phyloP scores from a whole-genome alignment of 768 basidiomycete species.

The Boletus rubescentipes region DNA sequence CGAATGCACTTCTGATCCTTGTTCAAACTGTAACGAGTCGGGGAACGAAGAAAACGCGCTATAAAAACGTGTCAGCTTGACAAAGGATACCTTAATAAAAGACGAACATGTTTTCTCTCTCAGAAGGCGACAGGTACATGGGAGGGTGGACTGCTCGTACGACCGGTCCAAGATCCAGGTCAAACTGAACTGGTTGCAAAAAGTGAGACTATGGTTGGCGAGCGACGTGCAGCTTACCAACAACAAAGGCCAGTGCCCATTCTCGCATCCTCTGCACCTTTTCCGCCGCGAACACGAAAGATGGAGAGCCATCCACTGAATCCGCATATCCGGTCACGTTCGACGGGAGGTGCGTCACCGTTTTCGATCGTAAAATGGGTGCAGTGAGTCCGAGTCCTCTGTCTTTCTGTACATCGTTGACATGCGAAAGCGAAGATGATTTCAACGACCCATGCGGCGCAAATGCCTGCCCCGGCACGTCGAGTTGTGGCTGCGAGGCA shows the following conservation, averaged over 20 bases:
- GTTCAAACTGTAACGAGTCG: conserved; percentile 81
- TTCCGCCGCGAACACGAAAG: conserved; percentile 47
- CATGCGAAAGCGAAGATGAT: conserved; percentile 36
- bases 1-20: conserved; percentile 81
- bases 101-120: conserved; percentile 78
- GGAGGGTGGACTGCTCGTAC: conserved; percentile 70
- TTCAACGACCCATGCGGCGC: conserved; percentile 19
- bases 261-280: conserved; percentile 51
- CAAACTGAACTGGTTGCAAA: conserved; percentile 69
- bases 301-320: conserved; percentile 40
- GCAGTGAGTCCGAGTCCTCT: conserved; percentile 3
- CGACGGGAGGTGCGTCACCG: conserved; percentile 42
- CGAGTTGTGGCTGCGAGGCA: conserved; percentile 15
- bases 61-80: conserved; percentile 3
- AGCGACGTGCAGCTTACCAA: conserved; percentile 48
- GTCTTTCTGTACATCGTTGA: conserved; percentile 19
- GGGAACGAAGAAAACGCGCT: conserved; percentile 94
- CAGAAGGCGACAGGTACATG: conserved; percentile 58
- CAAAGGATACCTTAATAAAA: background rate
- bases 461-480: background rate
- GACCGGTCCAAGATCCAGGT: conserved; percentile 83
- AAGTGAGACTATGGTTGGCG: background rate
- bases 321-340: conserved; percentile 27
- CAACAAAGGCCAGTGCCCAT: conserved; percentile 67
- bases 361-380: conserved; percentile 44